Base-by-base conservation (phyloP, 441 rosid species). In the Euphorbia corollata region DNA sequence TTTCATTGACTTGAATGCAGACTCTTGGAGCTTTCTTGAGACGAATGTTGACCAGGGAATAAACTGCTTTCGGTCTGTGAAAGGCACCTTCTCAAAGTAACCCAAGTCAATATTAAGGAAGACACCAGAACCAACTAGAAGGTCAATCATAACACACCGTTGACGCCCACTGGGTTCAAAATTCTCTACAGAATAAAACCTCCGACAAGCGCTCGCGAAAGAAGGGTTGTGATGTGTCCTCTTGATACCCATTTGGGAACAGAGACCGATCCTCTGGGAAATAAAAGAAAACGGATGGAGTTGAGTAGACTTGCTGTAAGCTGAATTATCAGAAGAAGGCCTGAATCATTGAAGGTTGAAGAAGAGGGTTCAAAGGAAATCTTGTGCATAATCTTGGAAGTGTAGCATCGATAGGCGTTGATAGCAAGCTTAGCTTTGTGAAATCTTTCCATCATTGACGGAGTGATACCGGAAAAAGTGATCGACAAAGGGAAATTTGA, bases 81-180 rank as follows among this genome's bases (percentile, higher is more conserved):
- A 91, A 30, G 96, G 99, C 23, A 94, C 80, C 0, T 86, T 90
- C 84, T 94, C 99, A n/a, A 81, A 73, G 68, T 88, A 82, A 38
- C 97, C 96, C 13, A 75, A 82, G 68, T 82, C 71, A 38, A 91
- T 86, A n/a, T n/a, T n/a, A 68, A 91, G 58, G n/a, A 83, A 34
- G 57, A 57, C 79, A 43, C 93, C 96, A 6, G 94, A 86, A 62
- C 88, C 82, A 19, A 87, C 75, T 57, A 83, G 45, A 64, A 85
- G 83, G 63, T 89, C 85, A 24, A 79, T 71, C 59, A 85, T 39
- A 19, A 77, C 77, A 24, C 96, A 91, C 56, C 79, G n/a, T n/a
- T n/a, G n/a, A n/a, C n/a, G n/a, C n/a, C n/a, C n/a, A n/a, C n/a
- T n/a, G n/a, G n/a, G n/a, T n/a, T n/a, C n/a, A n/a, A n/a, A n/a